Base-by-base conservation (phyloP, 495 filamentous ascomycete genomes). In the Podospora comata region DNA sequence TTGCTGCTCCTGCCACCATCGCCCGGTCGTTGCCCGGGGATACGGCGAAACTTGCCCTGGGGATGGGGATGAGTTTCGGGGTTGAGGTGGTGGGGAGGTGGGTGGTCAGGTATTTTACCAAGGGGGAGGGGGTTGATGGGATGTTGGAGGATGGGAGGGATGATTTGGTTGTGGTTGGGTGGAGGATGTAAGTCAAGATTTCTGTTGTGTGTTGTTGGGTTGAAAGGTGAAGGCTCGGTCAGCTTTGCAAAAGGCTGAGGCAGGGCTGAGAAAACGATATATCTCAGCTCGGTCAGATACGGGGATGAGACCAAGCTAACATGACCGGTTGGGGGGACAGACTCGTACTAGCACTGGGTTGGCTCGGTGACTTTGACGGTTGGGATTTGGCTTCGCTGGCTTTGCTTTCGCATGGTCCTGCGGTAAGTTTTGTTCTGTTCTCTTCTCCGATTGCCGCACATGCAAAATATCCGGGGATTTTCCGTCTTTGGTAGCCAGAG, bases 341-440 rank as follows among this genome's bases (percentile, higher is more conserved):
- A 66, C 81, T 88, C 44, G 88, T 91, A 75, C 82, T 96, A 60
- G 88, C 82, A 26, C 70, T 92, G 19, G 87, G 85, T 39, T 96
- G 92, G 92, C 84, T 81, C 68, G 79, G 87, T 48, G 82, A 86
- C 60, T 92, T 87, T 74, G 92, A 94, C 75, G 84, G 86, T 72
- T 84, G 89, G 72, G 93, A 96, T 80, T 78, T 92, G 66, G 84
- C 85, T 32, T 82, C 87, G 20, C 82, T 93, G 72, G 85, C 87
- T 27, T 78, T 91, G 65, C 79, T 96, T 5, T 87, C 89, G 27
- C 88, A 91, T 76, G 82, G 89, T 13, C 93, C 93, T 39, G 85
- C 84, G 62, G 85, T 87, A 77, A 79, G 84, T 23, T 23, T 23
- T 78, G 18, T 64, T 16, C 26, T 26, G 55, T 48, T 18, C 7